Percentiles rank a stretch among this genome's conserved stretches.
Evolutionary conservation across 305 asterid genomes (phyloP).

Genomic region (Salvia sclarea): DNA sequence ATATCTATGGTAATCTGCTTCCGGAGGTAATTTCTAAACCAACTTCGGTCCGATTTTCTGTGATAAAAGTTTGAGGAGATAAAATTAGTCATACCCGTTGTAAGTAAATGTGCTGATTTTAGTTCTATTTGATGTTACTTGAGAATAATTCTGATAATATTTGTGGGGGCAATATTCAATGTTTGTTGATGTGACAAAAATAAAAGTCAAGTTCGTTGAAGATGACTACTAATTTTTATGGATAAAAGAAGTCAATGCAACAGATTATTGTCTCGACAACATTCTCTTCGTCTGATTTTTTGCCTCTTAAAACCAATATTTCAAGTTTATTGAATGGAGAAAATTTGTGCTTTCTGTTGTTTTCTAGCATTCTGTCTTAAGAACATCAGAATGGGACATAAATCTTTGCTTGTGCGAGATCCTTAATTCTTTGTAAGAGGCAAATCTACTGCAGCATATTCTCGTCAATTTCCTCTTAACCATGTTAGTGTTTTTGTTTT

Average conservation of each 20-base stretch:
- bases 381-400: neutral
- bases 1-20: conserved; percentile 51
- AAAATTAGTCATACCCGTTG: too few species aligned
- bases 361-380: neutral
- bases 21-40: conserved; percentile 42
- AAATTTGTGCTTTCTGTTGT: neutral
- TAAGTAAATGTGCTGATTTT: too few species aligned
- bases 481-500: too few species aligned
- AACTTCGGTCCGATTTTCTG: neutral
- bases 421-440: neutral
- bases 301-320: neutral
- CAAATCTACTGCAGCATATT: neutral
- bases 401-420: neutral
- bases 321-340: neutral
- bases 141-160: neutral
- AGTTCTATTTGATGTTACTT: too few species aligned
- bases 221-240: neutral
- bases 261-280: neutral
- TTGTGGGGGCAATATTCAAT: neutral
- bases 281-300: too few species aligned
- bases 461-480: too few species aligned
- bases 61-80: neutral
- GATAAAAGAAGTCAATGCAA: neutral
- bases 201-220: neutral
- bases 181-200: neutral